These are phyloP conservation scores for Oryza coarctata DNA, from an alignment of 176 grass and related monocot species.

Conservation along the genomic window DNA sequence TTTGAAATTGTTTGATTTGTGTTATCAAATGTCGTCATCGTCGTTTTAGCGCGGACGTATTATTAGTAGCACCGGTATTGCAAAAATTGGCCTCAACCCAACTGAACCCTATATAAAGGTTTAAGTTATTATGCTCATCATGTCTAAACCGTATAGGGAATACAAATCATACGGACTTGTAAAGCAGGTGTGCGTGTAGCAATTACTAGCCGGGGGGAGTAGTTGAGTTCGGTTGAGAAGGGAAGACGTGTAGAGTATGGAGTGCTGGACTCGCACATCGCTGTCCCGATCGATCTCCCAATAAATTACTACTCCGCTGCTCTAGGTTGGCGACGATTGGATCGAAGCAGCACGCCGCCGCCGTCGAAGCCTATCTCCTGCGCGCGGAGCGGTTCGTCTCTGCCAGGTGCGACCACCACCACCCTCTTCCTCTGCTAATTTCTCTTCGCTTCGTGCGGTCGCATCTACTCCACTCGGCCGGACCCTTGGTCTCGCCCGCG, in stretches of 20 bases:
- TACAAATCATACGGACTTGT: too few relatives aligned
- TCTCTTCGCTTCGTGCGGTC: not conserved
- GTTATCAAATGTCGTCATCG: too few relatives aligned
- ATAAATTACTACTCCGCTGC: not conserved
- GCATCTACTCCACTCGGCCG: too few relatives aligned
- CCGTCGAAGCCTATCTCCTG: not conserved
- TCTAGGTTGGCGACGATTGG: not conserved
- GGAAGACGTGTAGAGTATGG: not conserved
- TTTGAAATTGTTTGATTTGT: too few relatives aligned
- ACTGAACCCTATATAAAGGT: too few relatives aligned
- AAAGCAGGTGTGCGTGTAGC: not conserved
- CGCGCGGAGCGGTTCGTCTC: not conserved
- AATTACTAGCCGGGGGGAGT: not conserved
- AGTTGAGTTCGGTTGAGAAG: not conserved
- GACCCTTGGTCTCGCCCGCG: too few relatives aligned
- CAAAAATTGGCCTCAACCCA: too few relatives aligned
- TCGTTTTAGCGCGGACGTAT: too few relatives aligned
- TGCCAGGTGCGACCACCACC: not conserved
- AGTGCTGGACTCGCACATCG: not conserved
- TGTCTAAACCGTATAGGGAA: too few relatives aligned
- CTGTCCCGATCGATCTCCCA: constrained; percentile 21
- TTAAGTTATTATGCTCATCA: too few relatives aligned
- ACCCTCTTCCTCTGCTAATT: not conserved
- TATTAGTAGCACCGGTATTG: too few relatives aligned
- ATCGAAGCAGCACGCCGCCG: not conserved